These are phyloP conservation scores for Epichloe baconii DNA, from an alignment of 2,329 filamentous ascomycete genomes.

Conservation along the genomic window DNA sequence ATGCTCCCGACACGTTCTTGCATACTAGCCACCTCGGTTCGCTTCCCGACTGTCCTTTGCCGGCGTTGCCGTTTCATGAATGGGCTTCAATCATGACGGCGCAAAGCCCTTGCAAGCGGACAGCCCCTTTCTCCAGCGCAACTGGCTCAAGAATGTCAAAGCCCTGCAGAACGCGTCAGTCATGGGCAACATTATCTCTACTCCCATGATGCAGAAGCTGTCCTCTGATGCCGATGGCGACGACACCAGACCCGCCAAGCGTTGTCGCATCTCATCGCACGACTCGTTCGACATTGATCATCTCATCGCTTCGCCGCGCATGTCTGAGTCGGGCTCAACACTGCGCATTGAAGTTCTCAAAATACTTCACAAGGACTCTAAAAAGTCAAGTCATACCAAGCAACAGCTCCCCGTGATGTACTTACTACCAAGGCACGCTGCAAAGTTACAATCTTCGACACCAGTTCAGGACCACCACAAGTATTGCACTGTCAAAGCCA, in stretches of 20 bases:
- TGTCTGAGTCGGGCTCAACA: slow-evolving; percentile 23
- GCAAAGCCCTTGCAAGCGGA: slow-evolving; percentile 32
- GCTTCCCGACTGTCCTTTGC: background rate
- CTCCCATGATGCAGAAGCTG: slow-evolving; percentile 21
- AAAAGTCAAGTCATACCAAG: slow-evolving; percentile 20
- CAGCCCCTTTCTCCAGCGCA: slow-evolving; percentile 40
- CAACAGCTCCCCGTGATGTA: slow-evolving; percentile 16
- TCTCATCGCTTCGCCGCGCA: slow-evolving; percentile 18
- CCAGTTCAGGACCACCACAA: slow-evolving; percentile 22
- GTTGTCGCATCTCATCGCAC: slow-evolving; percentile 33
- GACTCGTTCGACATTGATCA: slow-evolving; percentile 20
- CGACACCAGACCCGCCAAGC: slow-evolving; percentile 31
- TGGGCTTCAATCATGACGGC: slow-evolving; percentile 33
- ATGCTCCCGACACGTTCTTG: slow-evolving; percentile 4
- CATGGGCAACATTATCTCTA: slow-evolving; percentile 32
- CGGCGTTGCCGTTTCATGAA: slow-evolving; percentile 17
- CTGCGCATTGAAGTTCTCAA: slow-evolving; percentile 41
- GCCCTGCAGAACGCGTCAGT: slow-evolving; percentile 24
- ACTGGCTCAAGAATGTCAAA: slow-evolving; percentile 36
- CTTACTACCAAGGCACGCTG: slow-evolving; percentile 23
- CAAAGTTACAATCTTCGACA: slow-evolving; percentile 24
- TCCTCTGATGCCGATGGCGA: slow-evolving; percentile 22
- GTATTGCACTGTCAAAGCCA: slow-evolving; percentile 42
- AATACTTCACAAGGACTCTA: slow-evolving; percentile 35
- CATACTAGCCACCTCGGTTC: background rate